Evolutionary conservation across 192 early-diverging fungal genomes (phyloP).

Genomic region (Coemansia sp.): DNA sequence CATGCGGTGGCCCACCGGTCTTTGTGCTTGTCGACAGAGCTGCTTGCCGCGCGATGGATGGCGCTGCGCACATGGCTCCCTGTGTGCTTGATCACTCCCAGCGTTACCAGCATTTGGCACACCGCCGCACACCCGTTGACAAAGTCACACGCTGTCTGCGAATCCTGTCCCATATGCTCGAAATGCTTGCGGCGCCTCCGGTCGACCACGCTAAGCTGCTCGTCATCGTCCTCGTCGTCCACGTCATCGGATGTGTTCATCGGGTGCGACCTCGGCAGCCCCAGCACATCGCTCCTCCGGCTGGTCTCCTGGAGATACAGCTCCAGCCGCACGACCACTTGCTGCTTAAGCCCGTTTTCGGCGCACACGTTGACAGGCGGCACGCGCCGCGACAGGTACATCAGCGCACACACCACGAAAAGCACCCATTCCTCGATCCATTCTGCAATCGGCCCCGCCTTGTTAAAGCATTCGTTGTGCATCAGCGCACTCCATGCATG

Average conservation of each 20-base stretch:
- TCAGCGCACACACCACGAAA: conserved; percentile 11
- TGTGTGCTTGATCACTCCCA: conserved; percentile 10
- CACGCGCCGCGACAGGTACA: conserved; percentile 5
- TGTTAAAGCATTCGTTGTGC: conserved; percentile 9
- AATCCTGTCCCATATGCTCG: not conserved
- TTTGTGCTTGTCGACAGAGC: conserved; percentile 7
- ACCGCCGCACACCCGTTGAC: conserved; percentile 8
- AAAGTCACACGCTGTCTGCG: not conserved
- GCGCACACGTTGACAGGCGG: not conserved
- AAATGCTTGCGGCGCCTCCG: conserved; percentile 5
- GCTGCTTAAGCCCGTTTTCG: not conserved
- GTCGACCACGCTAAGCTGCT: not conserved
- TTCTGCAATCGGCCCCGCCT: not conserved
- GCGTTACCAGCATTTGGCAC: conserved; percentile 13
- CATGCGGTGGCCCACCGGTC: conserved; percentile 21
- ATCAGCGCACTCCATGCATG: conserved; percentile 34
- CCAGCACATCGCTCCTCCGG: not conserved
- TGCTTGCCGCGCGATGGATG: conserved; percentile 13
- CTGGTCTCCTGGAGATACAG: not conserved
- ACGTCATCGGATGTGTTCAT: not conserved
- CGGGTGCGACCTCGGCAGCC: not conserved
- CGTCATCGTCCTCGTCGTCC: not conserved
- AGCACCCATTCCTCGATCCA: conserved; percentile 32
- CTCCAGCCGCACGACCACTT: not conserved
- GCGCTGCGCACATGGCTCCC: not conserved